Base-by-base conservation (phyloP, 176 grass and related monocot species). In the Metroxylon sagu region DNA sequence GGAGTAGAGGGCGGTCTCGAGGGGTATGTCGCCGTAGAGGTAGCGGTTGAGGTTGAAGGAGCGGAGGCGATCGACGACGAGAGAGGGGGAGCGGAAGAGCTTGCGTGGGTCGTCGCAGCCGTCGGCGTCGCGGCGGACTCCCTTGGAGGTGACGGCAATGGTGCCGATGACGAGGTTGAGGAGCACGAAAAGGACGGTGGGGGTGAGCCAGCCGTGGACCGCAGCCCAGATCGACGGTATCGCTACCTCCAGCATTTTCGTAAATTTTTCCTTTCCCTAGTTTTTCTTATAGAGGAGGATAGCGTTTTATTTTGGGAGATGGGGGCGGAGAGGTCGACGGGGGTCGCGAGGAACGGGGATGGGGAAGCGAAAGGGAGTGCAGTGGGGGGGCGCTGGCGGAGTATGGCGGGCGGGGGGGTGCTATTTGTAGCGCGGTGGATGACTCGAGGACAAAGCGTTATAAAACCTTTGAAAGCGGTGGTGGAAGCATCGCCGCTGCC, bases 91-190 rank as follows among this genome's bases (percentile, higher is more conserved):
- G 52, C 52, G 52, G 17, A 5, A 53, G 4, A 53, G 52, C 3
- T 10, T 10, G 2, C 14, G 16, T 3, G 48, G 10, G 16, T 5
- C 26, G 67, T 66, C 66, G 28, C 19, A 18, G 6, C 14, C 68
- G 5, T 57, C 52, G 5, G 26, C 8, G 0, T 21, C 49, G 16
- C 15, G 26, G 6, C 6, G 50, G 62, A 5, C 16, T 0, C 31
- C 51, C 79, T 85, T 92, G 76, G 93, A 92, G 28, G 81, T 88
- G 60, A 98, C 70, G 56, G 87, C 93, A 62, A 98, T 98, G 78
- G 87, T 92, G 17, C 93, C 93, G 59, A 98, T 98, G 76, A 98
- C 87, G 70, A 98, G 19, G 78, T 92, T 98, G 73, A 98, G 66
- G 6, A 98, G 67, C n/a, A 98, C 6, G 79, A 98, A 98, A 27